Base-by-base conservation (phyloP, 768 basidiomycete genomes). In the Boletus subcaerulescens region DNA sequence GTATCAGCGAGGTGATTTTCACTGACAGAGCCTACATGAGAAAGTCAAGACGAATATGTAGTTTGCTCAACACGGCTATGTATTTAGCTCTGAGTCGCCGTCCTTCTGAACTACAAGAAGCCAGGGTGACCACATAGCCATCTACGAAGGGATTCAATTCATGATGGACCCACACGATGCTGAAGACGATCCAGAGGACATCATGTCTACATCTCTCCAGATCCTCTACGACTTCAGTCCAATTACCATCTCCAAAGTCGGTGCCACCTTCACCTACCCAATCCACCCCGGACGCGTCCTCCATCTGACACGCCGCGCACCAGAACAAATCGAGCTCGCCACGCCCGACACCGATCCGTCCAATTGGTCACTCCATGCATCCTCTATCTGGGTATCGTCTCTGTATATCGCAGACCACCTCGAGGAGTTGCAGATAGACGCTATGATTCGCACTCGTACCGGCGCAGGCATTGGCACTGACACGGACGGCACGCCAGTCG, bases 311-410 rank as follows among this genome's bases (percentile, higher is more conserved):
- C 33, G 33, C 33, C 33, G 33, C 33, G 48, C 55, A 40, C 29
- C 15, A 12, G 36, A 58, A 20, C 45, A 60, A 24, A 75, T 89
- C 47, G 73, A 74, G 0, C 69, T 89, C 41, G 64, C 66, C 14
- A 84, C 80, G 2, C 88, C 89, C 12, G 85, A 90, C 63, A 85
- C 88, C 12, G 72, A 78, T 12, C 73, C 85, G 20, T 74, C 77
- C 17, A 89, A 91, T 62, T 91, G 89, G 89, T 75, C 80, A 2
- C 69, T 91, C 3, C 89, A 92, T 54, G 90, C 89, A 2, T 84
- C 86, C 22, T 86, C 86, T 15, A 82, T 91, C 63, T 92, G 88
- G 90, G 71, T 76, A 7, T 78, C 89, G 6, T 81, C 89, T 15
- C 68, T 81, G 41, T 87, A 82, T 71, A 68, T 90, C 42, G 85